A percentile compares a stretch with the other conserved stretches of the same genome.
phyloP scores from a whole-genome alignment of 1,284 basidiomycete genomes.

The Cutaneotrichosporon dermatis region DNA sequence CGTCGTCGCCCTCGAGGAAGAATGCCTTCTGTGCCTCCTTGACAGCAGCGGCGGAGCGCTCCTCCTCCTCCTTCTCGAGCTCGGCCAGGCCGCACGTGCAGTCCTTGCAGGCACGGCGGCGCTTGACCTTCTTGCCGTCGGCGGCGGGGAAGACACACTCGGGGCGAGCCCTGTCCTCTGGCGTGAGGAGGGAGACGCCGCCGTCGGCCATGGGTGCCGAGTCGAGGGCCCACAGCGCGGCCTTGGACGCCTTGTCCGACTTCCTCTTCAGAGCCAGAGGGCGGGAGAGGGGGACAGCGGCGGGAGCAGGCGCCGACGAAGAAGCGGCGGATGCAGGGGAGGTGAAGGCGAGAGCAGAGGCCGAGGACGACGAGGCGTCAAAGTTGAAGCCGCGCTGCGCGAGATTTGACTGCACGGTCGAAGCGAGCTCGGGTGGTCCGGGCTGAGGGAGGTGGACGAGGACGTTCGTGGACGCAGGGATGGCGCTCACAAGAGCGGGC shows the following conservation, averaged over 20 bases:
- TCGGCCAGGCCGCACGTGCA: conserved; percentile 93
- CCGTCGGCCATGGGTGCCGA: conserved; percentile 46
- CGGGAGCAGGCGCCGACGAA: conserved; percentile 9
- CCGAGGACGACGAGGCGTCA: conserved; percentile 27
- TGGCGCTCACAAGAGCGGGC: conserved; percentile 30
- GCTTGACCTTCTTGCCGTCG: conserved; percentile 47
- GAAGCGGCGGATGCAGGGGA: conserved; percentile 24
- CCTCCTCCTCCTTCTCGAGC: conserved; percentile 72
- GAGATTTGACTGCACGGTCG: conserved; percentile 15
- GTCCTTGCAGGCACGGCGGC: conserved; percentile 75
- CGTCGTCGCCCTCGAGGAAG: conserved; percentile 48
- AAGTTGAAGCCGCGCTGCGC: conserved; percentile 29
- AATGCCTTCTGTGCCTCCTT: conserved; percentile 39
- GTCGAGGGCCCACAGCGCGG: conserved; percentile 48
- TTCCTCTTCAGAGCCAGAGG: conserved; percentile 40
- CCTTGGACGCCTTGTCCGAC: conserved; percentile 37
- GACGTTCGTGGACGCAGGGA: conserved; percentile 43
- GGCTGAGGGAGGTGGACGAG: conserved; percentile 32
- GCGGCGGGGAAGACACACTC: conserved; percentile 45
- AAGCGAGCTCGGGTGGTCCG: conserved; percentile 26
- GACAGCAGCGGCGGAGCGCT: conserved; percentile 45
- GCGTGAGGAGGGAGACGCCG: conserved; percentile 52
- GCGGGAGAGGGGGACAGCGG: conserved; percentile 18
- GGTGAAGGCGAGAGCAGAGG: conserved; percentile 32
- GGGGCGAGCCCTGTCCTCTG: conserved; percentile 52